Percentiles rank a stretch among this genome's conserved stretches.
Evolutionary conservation across 2,329 filamentous ascomycete species (phyloP).

Genomic region (Graphilbum fragrans): DNA sequence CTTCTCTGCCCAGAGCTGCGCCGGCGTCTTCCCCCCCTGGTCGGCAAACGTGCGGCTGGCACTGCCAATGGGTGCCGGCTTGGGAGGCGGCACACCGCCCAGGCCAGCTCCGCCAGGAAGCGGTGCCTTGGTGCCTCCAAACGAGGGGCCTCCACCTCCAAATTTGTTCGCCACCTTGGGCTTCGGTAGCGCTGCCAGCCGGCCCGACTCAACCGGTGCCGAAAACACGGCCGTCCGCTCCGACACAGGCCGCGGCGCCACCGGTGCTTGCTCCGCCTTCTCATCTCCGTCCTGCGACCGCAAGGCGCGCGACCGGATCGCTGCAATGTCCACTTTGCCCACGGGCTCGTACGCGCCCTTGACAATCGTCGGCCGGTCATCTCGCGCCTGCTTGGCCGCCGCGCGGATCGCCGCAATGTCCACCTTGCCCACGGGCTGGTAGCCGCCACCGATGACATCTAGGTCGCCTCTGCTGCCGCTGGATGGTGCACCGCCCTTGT

Average conservation of each 20-base stretch:
- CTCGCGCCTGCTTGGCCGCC: conserved; percentile 51
- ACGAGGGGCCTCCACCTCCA: conserved; percentile 49
- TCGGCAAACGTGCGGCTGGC: conserved; percentile 92
- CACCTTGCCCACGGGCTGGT: conserved; percentile 94
- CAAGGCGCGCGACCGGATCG: conserved; percentile 52
- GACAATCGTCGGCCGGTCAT: conserved; percentile 72
- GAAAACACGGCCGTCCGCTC: conserved; percentile 67
- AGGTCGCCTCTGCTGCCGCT: conserved; percentile 22
- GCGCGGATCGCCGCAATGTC: conserved; percentile 84
- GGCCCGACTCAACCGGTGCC: conserved; percentile 50
- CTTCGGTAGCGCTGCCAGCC: conserved; percentile 80
- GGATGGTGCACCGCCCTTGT: conserved; percentile 30
- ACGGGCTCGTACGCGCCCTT: conserved; percentile 92
- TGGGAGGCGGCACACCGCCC: conserved; percentile 45
- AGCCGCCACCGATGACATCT: conserved; percentile 72
- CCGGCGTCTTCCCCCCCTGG: conserved; percentile 87
- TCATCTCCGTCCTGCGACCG: conserved; percentile 44
- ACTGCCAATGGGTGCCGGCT: conserved; percentile 56
- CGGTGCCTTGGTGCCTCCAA: conserved; percentile 82
- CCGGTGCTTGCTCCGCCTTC: conserved; percentile 18
- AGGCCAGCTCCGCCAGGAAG: conserved; percentile 58
- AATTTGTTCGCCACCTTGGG: conserved; percentile 92
- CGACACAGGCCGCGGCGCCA: conserved; percentile 49
- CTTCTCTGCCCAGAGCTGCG: conserved; percentile 95
- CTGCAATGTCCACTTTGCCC: conserved; percentile 93